phyloP scores from a whole-genome alignment of 306 rosid species.

The Acacia acuminata region DNA sequence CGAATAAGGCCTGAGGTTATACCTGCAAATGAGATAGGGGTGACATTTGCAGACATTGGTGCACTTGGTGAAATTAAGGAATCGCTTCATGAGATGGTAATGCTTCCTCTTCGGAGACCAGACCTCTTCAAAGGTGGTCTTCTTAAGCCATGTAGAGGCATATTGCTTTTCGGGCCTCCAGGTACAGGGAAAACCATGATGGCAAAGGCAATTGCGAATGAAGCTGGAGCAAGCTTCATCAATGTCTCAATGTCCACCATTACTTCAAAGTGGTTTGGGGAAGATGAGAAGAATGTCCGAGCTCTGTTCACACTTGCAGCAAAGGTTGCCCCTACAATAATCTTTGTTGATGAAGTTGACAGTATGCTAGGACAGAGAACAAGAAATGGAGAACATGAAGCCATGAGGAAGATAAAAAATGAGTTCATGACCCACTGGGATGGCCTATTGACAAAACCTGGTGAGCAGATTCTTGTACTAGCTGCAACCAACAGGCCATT shows the following conservation, averaged over 20 bases:
- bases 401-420: slow-evolving; percentile 68
- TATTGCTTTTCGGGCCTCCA: slow-evolving; percentile 72
- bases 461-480: slow-evolving; percentile 63
- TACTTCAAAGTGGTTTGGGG: slow-evolving; percentile 78
- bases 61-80: slow-evolving; percentile 62
- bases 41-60: slow-evolving; percentile 69
- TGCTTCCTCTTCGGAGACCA: slow-evolving; percentile 75
- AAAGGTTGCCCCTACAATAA: slow-evolving; percentile 68
- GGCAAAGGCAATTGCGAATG: slow-evolving; percentile 73
- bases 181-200: slow-evolving; percentile 80
- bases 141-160: slow-evolving; percentile 74
- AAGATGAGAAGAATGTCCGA: slow-evolving; percentile 72
- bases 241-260: slow-evolving; percentile 72
- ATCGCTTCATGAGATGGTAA: slow-evolving; percentile 66
- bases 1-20: slow-evolving; percentile 67
- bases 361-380: slow-evolving; percentile 78
- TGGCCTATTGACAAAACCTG: slow-evolving; percentile 66
- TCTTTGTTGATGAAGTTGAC: slow-evolving; percentile 74
- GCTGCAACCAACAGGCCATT: slow-evolving; percentile 83
- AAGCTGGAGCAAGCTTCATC: slow-evolving; percentile 74
- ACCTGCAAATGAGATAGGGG: slow-evolving; percentile 65
- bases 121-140: slow-evolving; percentile 81
- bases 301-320: slow-evolving; percentile 75
- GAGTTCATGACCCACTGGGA: slow-evolving; percentile 81
- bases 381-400: slow-evolving; percentile 73